A percentile compares a stretch with the other conserved stretches of the same genome.
phyloP scores from a whole-genome alignment of 2,329 filamentous ascomycete species.

The Xylariaceae sp. region DNA sequence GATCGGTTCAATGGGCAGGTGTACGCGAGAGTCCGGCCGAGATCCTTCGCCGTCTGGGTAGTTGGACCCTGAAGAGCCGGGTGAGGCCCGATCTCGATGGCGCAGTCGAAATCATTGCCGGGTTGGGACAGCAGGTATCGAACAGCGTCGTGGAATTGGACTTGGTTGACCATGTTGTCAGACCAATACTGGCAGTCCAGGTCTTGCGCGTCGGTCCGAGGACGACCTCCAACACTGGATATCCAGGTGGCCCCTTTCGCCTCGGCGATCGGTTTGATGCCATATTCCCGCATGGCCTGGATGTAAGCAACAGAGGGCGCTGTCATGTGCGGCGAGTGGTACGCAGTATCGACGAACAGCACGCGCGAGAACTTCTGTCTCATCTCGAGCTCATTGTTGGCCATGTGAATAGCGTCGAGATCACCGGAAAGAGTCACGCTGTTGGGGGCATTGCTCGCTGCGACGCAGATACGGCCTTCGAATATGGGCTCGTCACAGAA shows the following conservation, averaged over 20 bases:
- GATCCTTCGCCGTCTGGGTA: slow-evolving; percentile 21
- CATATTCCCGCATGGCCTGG: slow-evolving; percentile 26
- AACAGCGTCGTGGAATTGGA: slow-evolving; percentile 36
- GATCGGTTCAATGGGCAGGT: slow-evolving; percentile 20
- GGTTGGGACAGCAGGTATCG: slow-evolving; percentile 20
- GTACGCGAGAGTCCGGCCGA: slow-evolving; percentile 22
- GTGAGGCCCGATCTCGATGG: slow-evolving; percentile 30
- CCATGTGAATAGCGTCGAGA: slow-evolving; percentile 20
- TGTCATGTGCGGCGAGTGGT: slow-evolving; percentile 46
- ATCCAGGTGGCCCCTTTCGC: slow-evolving; percentile 34
- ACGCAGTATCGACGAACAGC: slow-evolving; percentile 41
- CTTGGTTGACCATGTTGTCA: slow-evolving; percentile 38
- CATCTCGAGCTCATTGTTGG: slow-evolving; percentile 17
- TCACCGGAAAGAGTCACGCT: slow-evolving; percentile 31
- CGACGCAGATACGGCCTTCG: slow-evolving; percentile 23
- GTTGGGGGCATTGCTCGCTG: slow-evolving; percentile 28
- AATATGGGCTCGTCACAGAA: slow-evolving; percentile 24
- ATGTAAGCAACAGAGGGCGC: slow-evolving; percentile 32
- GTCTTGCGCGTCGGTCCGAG: slow-evolving; percentile 16
- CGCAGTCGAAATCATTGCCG: slow-evolving; percentile 25
- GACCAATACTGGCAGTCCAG: slow-evolving; percentile 34
- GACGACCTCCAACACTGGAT: slow-evolving; percentile 35
- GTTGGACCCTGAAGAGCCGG: slow-evolving; percentile 27
- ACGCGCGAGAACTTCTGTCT: slow-evolving; percentile 31
- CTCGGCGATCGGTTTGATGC: slow-evolving; percentile 23